Base-by-base conservation (phyloP, 352 stramenopile species). In the Globisporangium splendens region DNA sequence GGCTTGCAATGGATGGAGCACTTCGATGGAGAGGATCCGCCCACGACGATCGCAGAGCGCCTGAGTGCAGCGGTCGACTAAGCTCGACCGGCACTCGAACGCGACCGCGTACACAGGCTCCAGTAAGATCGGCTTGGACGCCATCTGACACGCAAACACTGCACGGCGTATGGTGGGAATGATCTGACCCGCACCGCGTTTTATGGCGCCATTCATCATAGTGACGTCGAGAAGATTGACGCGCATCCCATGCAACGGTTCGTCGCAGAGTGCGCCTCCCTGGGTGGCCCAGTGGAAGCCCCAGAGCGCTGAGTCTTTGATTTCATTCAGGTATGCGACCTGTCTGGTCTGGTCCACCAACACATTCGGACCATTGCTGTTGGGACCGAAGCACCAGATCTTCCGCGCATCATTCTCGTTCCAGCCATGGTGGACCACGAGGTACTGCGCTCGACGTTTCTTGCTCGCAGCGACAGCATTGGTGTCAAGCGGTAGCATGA, bases 171-270 rank as follows among this genome's bases (percentile, higher is more conserved):
- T 88, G 46, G 97, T 99, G 67, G 97, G 97, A 88, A 99, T 97
- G 86, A 99, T 99, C 84, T 99, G 98, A 72, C 98, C 98, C 96
- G 99, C 99, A 87, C 97, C 97, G 96, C 98, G 95, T 79, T 99
- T 97, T 79, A 99, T 99, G 60, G 97, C 96, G 96, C 99, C 97
- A 70, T 97, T 96, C 82, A 99, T 97, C 58, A 99, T 89, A 50
- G 98, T 96, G 56, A 99, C 97, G 89, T 99, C 98, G 75, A 99
- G 93, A n/a, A 99, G 72, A 83, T 99, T 98, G 76, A 99, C 97
- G 65, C 95, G 84, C 72, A 98, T 93, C 61, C 96, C 96, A 67
- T 97, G 96, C 69, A 99, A 95, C 57, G 93, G 79, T 83, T 99
- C 98, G 63, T 99, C 97, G 66, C 93, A 98, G 46, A 99, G 88